Percentiles rank a stretch among this genome's conserved stretches.
Evolutionary conservation across 2,329 filamentous ascomycete genomes (phyloP).

Genomic region (Fusarium sp.): DNA sequence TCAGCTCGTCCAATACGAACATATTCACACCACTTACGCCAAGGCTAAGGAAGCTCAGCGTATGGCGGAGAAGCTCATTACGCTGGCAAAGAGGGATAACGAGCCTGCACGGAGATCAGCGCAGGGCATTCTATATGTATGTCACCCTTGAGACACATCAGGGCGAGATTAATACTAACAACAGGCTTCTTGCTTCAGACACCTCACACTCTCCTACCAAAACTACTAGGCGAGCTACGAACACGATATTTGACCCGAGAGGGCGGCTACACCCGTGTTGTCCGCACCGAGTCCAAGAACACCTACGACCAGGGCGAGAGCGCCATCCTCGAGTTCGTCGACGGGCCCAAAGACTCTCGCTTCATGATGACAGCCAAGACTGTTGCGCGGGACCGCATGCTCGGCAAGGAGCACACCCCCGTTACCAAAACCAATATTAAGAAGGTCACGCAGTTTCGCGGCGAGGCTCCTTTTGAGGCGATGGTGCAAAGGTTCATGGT

Average conservation of each 20-base stretch:
- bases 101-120: constrained; percentile 79
- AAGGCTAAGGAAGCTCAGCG: constrained; percentile 98
- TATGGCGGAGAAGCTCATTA: constrained; percentile 93
- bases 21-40: constrained; percentile 92
- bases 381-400: constrained; percentile 69
- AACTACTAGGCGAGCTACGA: constrained; percentile 85
- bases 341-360: constrained; percentile 91
- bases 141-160: constrained; percentile 45
- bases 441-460: constrained; percentile 85
- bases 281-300: constrained; percentile 89
- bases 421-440: constrained; percentile 80
- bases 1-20: constrained; percentile 90
- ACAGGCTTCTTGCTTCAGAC: constrained; percentile 56
- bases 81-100: constrained; percentile 91
- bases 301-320: constrained; percentile 84
- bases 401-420: constrained; percentile 69
- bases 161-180: constrained; percentile 19
- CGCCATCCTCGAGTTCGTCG: constrained; percentile 93
- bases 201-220: constrained; percentile 76
- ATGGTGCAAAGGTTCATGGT: constrained; percentile 61
- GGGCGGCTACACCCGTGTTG: constrained; percentile 93
- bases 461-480: constrained; percentile 72
- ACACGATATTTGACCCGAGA: constrained; percentile 80
- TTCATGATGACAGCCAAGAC: constrained; percentile 93
- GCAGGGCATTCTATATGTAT: constrained; percentile 85